phyloP scores from a whole-genome alignment of 139 green algal genomes.

The Chlamydomonas incerta region DNA sequence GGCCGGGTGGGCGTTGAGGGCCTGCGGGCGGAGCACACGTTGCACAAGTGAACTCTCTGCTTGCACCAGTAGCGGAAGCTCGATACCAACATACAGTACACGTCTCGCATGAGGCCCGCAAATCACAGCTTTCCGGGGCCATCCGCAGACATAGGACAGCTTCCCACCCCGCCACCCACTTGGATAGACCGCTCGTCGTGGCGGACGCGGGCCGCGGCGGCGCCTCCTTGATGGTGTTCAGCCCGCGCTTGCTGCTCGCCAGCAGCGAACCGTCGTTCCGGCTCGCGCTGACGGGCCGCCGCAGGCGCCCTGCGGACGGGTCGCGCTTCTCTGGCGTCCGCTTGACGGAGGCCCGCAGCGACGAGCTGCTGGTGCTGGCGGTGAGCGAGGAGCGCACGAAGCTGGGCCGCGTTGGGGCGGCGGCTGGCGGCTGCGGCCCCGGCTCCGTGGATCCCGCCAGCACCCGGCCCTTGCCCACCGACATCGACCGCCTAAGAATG shows the following conservation, averaged over 20 bases:
- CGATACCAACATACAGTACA: too few species aligned
- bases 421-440: too few species aligned
- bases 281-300: not conserved
- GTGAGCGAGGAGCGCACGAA: too few species aligned
- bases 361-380: not conserved
- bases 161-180: not conserved
- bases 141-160: too few species aligned
- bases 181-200: too few species aligned
- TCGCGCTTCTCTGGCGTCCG: slow-evolving; percentile 9
- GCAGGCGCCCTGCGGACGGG: not conserved
- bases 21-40: too few species aligned
- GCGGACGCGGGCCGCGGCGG: not conserved
- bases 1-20: not conserved
- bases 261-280: not conserved
- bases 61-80: too few species aligned
- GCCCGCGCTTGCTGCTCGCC: not conserved
- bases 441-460: too few species aligned
- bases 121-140: too few species aligned
- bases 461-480: slow-evolving; percentile 22
- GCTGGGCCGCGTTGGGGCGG: too few species aligned
- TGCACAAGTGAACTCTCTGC: too few species aligned
- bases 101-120: too few species aligned
- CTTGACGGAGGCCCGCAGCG: not conserved
- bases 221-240: slow-evolving; percentile 18
- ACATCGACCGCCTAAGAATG: slow-evolving; percentile 29